These are phyloP conservation scores for Stagonosporopsis cucurbitacearum DNA, from an alignment of 2,329 filamentous ascomycete species.

Conservation along the genomic window DNA sequence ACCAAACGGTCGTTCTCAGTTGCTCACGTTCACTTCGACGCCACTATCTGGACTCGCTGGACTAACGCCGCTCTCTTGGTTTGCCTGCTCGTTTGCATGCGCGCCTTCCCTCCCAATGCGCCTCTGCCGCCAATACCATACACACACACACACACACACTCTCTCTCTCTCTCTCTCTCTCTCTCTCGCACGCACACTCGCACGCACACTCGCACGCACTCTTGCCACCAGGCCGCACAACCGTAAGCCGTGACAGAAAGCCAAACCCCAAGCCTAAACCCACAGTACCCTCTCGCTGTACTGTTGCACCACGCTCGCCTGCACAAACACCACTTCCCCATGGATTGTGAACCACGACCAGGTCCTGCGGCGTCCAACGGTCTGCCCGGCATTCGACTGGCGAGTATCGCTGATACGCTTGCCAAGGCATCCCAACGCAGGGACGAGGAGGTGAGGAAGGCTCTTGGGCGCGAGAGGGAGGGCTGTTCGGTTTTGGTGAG, in stretches of 20 bases:
- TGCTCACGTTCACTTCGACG: too few species aligned
- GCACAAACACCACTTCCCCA: background rate
- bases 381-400: constrained; percentile 24
- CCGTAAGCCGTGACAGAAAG: background rate
- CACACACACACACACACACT: too few species aligned
- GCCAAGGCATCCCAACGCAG: constrained; percentile 22
- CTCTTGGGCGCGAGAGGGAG: background rate
- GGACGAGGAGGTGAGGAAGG: constrained; percentile 14
- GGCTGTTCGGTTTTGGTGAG: background rate
- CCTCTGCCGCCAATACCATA: background rate
- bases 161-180: too few species aligned
- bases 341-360: background rate
- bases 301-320: too few species aligned
- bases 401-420: constrained; percentile 26
- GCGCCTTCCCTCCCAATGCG: background rate
- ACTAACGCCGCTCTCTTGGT: background rate
- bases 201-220: background rate
- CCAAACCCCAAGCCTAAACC: background rate
- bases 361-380: constrained; percentile 3
- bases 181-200: too few species aligned
- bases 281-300: background rate
- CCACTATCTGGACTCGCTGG: too few species aligned
- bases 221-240: background rate
- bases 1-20: background rate
- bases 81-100: background rate